Evolutionary conservation across 2,329 filamentous ascomycete genomes (phyloP), one percentile per base, ranked within the genome.

Genomic region (Beauveria asiatica): DNA sequence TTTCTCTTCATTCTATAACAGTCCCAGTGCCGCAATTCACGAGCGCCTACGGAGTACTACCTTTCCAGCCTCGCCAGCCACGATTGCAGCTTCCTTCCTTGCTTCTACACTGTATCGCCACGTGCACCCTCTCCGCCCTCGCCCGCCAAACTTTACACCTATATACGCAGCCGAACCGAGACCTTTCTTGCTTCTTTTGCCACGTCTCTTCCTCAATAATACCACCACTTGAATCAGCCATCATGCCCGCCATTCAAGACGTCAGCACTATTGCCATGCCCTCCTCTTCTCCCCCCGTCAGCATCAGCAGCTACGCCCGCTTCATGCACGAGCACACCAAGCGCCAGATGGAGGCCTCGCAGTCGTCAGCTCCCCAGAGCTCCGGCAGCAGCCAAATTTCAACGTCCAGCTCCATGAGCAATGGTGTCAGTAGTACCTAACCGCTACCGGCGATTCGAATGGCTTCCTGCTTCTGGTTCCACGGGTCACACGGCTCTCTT

Each of bases 281-380:
- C 61, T 63, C 66, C 62, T 75, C 73, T 58, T 70, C 72, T 65
- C 73, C 75, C 56, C 75, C 73, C 11, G 75, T 76, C 50, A 79
- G 79, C 64, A 77, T 82, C 64, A 79, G 79, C 6, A 81, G 71
- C 55, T 88, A 88, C 66, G 74, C 83, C 16, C 79, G 78, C 62
- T 81, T 77, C 60, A 87, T 88, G 81, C 82, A 84, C 68, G 77
- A 81, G 59, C 83, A 87, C 73, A 87, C 84, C 63, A 85, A 84
- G 75, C 76, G 79, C 60, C 84, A 86, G 69, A 85, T 88, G 82
- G 83, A 87, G 63, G 75, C 77, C 4, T 76, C 77, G 11, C 76
- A 79, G 1, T 66, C 68, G 27, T 63, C 62, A 37, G 61, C 65
- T 2, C 59, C 66, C 27, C 50, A 66, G 11, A 63, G 63, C 39